Evolutionary conservation across 2,329 filamentous ascomycete genomes (phyloP).

Genomic region (Apiospora kogelbergensis): DNA sequence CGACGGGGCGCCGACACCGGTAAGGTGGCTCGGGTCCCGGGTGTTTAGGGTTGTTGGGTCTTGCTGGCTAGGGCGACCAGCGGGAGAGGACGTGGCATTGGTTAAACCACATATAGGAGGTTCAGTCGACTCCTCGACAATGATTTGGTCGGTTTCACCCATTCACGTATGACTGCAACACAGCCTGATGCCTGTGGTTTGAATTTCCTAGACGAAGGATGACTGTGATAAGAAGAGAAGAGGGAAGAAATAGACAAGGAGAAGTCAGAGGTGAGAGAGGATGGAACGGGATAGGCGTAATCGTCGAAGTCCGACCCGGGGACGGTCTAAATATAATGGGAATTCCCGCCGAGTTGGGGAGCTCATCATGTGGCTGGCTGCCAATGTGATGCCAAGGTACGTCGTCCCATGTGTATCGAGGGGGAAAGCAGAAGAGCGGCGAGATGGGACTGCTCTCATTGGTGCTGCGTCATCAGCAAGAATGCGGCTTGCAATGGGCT

Average conservation of each 20-base stretch:
- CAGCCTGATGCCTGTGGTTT: conserved; percentile 12
- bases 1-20: background rate
- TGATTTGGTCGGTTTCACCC: conserved; percentile 31
- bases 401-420: background rate
- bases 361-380: background rate
- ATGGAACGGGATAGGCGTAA: background rate
- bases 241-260: background rate
- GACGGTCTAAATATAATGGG: conserved; percentile 1
- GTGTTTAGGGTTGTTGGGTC: conserved; percentile 8
- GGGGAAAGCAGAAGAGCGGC: background rate
- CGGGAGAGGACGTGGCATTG: conserved; percentile 19
- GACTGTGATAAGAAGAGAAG: conserved; percentile 16
- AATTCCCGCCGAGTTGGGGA: background rate
- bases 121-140: conserved; percentile 35
- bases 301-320: background rate
- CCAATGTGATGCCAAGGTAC: background rate
- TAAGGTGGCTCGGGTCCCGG: background rate
- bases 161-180: conserved; percentile 29
- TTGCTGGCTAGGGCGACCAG: conserved; percentile 18
- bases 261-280: conserved; percentile 1
- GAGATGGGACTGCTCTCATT: background rate
- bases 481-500: conserved; percentile 1
- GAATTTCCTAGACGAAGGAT: conserved; percentile 13
- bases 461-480: background rate
- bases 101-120: conserved; percentile 33